Base-by-base conservation (phyloP, 202 grass and related monocot genomes). In the Hordeum pubiflorum region DNA sequence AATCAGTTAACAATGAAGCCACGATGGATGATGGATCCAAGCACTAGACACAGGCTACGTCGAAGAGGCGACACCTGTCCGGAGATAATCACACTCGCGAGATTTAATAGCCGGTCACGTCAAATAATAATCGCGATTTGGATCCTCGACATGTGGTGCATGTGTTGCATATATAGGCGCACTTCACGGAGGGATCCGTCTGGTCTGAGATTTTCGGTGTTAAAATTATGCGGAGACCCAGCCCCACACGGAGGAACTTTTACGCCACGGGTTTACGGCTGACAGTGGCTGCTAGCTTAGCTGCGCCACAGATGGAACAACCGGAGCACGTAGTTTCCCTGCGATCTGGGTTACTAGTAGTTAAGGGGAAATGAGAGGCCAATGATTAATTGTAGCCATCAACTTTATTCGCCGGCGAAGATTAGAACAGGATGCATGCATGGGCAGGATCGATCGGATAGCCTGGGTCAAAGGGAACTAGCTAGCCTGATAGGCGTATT, bases 391-490 rank as follows among this genome's bases (percentile, higher is more conserved):
- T 4, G 64, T 87, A 57, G 44, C 79, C 73, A 56, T 78, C 85
- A 54, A 40, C 63, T 77, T 72, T 77, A 87, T 82, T 87, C 41
- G 79, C 17, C 11, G 38, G 33, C 22, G 11, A 27, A 3, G 18
- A 29, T 29, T 29, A 29, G 27, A 68, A 7, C 65, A 18, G 55
- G 56, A 48, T 48, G 13, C 43, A 63, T 44, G 26, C 24, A 55
- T 63, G 55, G 36, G 58, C 43, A 11, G 59, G 29, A 58, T 3
- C 10, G 0, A n/a, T n/a, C 48, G 18, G 75, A 48, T 82, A 48
- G 60, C 77, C 83, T 81, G 44, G 63, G 77, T 86, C 87, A 83
- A 78, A 87, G 69, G 78, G 70, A 80, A 84, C 14, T 4, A 21
- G 14, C 14, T 4, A 21, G 14, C 12, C 1, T 33, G 27, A 55